Conservation (phyloP, 1,139 yeast species). For the Meyerozyma guilliermondii region DNA sequence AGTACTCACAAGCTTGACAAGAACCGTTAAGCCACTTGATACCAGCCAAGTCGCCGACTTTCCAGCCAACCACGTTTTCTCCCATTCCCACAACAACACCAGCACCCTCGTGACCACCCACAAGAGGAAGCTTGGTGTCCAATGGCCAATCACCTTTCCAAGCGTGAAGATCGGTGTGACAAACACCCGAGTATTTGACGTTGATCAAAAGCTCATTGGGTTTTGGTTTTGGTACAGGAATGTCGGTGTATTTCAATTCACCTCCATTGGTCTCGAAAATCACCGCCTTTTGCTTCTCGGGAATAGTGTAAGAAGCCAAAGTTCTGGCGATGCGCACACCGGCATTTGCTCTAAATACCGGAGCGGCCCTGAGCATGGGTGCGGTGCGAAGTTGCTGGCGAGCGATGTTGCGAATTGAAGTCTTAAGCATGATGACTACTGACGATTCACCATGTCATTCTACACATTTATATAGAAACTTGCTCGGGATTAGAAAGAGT, state of each 20-base stretch:
- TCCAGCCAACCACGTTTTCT: constrained; percentile 57
- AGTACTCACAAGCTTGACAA: constrained; percentile 64
- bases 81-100: constrained; percentile 75
- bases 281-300: constrained; percentile 43
- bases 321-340: background rate
- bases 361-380: background rate
- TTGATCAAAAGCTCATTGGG: constrained; percentile 62
- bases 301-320: constrained; percentile 16
- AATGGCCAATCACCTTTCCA: constrained; percentile 82
- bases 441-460: background rate
- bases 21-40: constrained; percentile 74
- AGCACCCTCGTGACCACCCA: constrained; percentile 85
- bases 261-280: constrained; percentile 44
- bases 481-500: background rate
- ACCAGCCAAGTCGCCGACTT: constrained; percentile 70
- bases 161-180: constrained; percentile 77
- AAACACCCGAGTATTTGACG: constrained; percentile 72
- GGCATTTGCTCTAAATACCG: background rate
- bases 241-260: constrained; percentile 51
- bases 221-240: constrained; percentile 66
- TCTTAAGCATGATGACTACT: background rate
- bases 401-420: background rate
- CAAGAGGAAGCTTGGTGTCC: constrained; percentile 60
- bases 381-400: background rate
- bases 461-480: background rate